phyloP scores from a whole-genome alignment of 768 basidiomycete genomes.

The Suillus variegatus region DNA sequence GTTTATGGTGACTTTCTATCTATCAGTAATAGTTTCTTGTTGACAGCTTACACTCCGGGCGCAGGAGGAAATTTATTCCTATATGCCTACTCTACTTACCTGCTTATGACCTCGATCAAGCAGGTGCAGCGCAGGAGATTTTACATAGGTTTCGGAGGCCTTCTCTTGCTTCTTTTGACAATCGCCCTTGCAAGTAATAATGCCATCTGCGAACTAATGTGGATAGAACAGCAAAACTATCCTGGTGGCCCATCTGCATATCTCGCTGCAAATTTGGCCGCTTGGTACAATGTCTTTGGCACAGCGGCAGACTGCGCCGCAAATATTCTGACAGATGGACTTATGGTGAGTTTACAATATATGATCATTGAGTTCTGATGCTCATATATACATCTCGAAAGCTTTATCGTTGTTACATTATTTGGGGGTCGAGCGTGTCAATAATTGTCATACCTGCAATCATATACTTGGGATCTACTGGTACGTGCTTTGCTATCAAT shows the following conservation, averaged over 20 bases:
- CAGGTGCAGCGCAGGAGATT: neutral
- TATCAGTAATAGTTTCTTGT: neutral
- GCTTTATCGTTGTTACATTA: conserved; percentile 38
- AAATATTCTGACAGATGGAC: conserved; percentile 31
- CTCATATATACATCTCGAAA: conserved; percentile 7
- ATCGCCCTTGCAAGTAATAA: conserved; percentile 23
- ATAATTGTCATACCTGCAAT: conserved; percentile 7
- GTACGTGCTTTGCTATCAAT: neutral
- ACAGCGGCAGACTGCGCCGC: conserved; percentile 21
- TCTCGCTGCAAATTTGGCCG: conserved; percentile 22
- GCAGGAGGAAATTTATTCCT: neutral
- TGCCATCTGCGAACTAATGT: conserved; percentile 26
- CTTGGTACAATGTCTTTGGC: conserved; percentile 30
- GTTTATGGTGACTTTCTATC: neutral
- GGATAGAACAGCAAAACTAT: conserved; percentile 30
- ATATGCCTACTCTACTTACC: neutral
- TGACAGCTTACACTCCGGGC: neutral
- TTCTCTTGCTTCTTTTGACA: conserved; percentile 26
- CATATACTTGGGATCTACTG: conserved; percentile 4
- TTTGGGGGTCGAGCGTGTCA: conserved; percentile 23
- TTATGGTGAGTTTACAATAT: conserved; percentile 27
- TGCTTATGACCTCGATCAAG: neutral
- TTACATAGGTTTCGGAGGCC: neutral
- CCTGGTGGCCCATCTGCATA: conserved; percentile 33
- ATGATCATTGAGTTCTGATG: neutral